Evolutionary conservation across 1,284 basidiomycete species (phyloP).

Genomic region (Cutaneotrichosporon sp.): DNA sequence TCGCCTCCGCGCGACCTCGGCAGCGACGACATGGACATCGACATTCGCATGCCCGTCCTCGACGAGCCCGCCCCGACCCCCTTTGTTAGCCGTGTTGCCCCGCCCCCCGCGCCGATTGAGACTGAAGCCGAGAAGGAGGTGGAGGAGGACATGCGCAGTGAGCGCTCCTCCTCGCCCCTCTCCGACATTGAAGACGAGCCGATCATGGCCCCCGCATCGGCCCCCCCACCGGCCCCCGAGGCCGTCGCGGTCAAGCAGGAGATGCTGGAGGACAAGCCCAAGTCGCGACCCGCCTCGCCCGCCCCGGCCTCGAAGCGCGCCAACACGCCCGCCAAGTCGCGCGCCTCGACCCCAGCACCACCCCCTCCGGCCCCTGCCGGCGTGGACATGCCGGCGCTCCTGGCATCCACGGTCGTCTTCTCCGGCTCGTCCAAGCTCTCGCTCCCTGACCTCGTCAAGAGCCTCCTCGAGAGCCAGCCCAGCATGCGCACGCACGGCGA

Average conservation of each 20-base stretch:
- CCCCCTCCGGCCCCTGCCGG: constrained; percentile 29
- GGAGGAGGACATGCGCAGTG: neutral
- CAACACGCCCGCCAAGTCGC: constrained; percentile 10
- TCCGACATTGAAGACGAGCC: constrained; percentile 16
- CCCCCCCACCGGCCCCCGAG: constrained; percentile 1
- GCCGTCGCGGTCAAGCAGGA: constrained; percentile 20
- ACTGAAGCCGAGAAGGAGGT: too few species aligned
- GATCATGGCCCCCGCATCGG: neutral
- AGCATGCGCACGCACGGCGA: constrained; percentile 40
- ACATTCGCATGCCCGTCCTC: neutral
- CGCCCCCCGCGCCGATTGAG: neutral
- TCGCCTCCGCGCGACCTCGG: constrained; percentile 15
- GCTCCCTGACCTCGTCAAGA: constrained; percentile 51
- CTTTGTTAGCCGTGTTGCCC: neutral
- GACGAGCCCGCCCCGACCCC: constrained; percentile 5
- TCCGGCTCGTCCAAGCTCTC: constrained; percentile 52
- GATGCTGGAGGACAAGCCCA: constrained; percentile 8
- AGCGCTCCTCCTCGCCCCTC: constrained; percentile 17
- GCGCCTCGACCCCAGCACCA: constrained; percentile 12
- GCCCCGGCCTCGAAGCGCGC: neutral
- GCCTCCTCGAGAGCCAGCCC: constrained; percentile 52
- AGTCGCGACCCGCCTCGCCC: constrained; percentile 4
- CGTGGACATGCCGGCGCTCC: constrained; percentile 49
- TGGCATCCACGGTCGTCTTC: constrained; percentile 54
- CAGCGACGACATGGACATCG: constrained; percentile 15